Base-by-base conservation (phyloP, 2,329 filamentous ascomycete species). In the Lachnellula subtilissima region DNA sequence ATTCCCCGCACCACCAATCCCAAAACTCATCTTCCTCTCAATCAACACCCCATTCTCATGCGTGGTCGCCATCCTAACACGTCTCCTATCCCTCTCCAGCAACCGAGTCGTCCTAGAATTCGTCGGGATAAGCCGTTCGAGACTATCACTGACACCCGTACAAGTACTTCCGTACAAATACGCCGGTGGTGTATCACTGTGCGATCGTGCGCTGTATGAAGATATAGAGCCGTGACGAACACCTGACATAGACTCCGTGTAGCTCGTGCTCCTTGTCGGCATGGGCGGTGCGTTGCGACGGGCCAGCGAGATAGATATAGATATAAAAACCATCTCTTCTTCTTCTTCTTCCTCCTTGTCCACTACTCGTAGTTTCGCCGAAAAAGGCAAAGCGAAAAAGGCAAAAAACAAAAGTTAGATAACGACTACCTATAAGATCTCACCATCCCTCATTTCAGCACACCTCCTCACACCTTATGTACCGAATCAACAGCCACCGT, bases 1-100 rank as follows among this genome's bases (percentile, higher is more conserved):
- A 59, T 69, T 69, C 4, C 67, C 67, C 4, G 67, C 67, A 0
- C 67, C 67, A 35, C 66, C 67, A 58, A 68, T 68, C 4, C 67
- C 67, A 63, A 61, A 66, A 54, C 66, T 68, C 54, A 56, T 65
- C 46, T 58, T 63, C 48, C 49, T 53, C 50, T 68, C 65, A 50
- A 51, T 55, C 25, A 48, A n/a, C 17, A 43, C 47, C 12, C 23
- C 50, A 42, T 47, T 46, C 15, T 28, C 43, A 23, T 25, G 46
- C 23, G 43, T 60, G 6, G 6, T 14, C 42, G 42, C 22, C 42
- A 45, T 45, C 42, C 22, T 25, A 23, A 45, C 19, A 8, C 42
- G 15, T 14, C 17, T 19, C 19, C 42, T 45, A 45, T 45, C 42
- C 42, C 32, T 47, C n/a, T 40, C 22, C 23, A 15, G 17, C 5